Percentiles rank a stretch among this genome's conserved stretches.
Evolutionary conservation across 371 early-diverging fungal species (phyloP).

Genomic region (Actinomucor elegans): DNA sequence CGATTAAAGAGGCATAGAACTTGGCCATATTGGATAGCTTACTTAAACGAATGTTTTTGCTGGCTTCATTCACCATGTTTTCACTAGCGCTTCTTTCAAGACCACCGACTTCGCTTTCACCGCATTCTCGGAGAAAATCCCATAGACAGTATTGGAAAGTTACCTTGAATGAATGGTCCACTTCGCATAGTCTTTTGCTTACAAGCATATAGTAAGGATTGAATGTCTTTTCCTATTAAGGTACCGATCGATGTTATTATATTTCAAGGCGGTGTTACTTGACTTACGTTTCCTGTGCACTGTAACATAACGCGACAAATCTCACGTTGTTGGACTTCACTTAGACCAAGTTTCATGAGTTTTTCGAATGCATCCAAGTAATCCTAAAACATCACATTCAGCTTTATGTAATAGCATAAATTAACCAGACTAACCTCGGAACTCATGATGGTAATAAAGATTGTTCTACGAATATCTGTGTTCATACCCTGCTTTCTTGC

Average conservation of each 20-base stretch:
- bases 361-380: slow-evolving; percentile 92
- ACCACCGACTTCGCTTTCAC: slow-evolving; percentile 78
- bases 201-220: slow-evolving; percentile 96
- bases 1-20: slow-evolving; percentile 70
- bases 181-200: slow-evolving; percentile 72
- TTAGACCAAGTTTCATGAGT: slow-evolving; percentile 78
- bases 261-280: no score
- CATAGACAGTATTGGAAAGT: slow-evolving; percentile 95
- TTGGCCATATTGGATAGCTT: slow-evolving; percentile 73
- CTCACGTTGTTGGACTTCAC: slow-evolving; percentile 92
- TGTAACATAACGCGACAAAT: slow-evolving; percentile 90
- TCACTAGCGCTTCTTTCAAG: slow-evolving; percentile 53
- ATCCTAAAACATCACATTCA: slow-evolving; percentile 54
- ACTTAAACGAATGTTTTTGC: slow-evolving; percentile 54
- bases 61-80: slow-evolving; percentile 17
- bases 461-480: slow-evolving; percentile 89
- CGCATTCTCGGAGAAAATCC: slow-evolving; percentile 85
- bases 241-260: not conserved
- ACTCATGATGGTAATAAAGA: slow-evolving; percentile 91
- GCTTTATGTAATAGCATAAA: not conserved
- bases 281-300: slow-evolving; percentile 79
- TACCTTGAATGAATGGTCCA: slow-evolving; percentile 80
- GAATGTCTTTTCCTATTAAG: slow-evolving; percentile 76
- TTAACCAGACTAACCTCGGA: slow-evolving; percentile 65
- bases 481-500: slow-evolving; percentile 93